Base-by-base conservation (phyloP, 2,329 filamentous ascomycete genomes). In the Teratosphaeria destructans region DNA sequence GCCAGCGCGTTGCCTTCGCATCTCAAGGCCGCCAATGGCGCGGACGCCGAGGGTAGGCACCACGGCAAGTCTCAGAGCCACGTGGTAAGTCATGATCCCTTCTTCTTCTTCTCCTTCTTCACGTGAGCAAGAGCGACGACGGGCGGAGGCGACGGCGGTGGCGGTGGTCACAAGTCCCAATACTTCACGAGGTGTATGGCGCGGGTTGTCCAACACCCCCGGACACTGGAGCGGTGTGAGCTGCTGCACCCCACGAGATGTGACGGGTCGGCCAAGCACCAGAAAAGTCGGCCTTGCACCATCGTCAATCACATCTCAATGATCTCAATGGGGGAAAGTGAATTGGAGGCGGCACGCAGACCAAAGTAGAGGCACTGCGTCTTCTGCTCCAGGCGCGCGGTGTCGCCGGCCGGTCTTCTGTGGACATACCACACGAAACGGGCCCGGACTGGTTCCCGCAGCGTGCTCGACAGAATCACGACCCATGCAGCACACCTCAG, bases 51-150 rank as follows among this genome's bases (percentile, higher is more conserved):
- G 59, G 67, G 81, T 67, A 85, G 86, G 73, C 89, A 90, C 73
- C 88, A 92, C 76, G 88, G 88, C 78, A 92, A 92, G 83, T 88
- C 87, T 67, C 87, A 88, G 75, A 90, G 87, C 62, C 88, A 92
- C 77, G 89, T 92, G 85, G 88, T 88, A 78, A 84, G 88, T 85
- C 55, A 4, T 23, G 27, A 55, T 32, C 14, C 2, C 27, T 16
- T 56, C 12, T 19, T 32, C n/a, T n/a, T 19, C 19, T 19, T 19
- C 23, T 23, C 23, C 23, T 23, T 23, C n/a, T 34, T 43, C 23
- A 26, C 49, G 26, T 39, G 39, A 27, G 37, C 37, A 56, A 29
- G n/a, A 14, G 37, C 56, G 19, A 58, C 32, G 56, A n/a, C 55
- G 55, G 55, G 14, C 23, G 55, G 55, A 5, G 55, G 32, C 23